Conservation (phyloP, 2,329 filamentous ascomycete genomes). For the Nigrograna mackinnonii region DNA sequence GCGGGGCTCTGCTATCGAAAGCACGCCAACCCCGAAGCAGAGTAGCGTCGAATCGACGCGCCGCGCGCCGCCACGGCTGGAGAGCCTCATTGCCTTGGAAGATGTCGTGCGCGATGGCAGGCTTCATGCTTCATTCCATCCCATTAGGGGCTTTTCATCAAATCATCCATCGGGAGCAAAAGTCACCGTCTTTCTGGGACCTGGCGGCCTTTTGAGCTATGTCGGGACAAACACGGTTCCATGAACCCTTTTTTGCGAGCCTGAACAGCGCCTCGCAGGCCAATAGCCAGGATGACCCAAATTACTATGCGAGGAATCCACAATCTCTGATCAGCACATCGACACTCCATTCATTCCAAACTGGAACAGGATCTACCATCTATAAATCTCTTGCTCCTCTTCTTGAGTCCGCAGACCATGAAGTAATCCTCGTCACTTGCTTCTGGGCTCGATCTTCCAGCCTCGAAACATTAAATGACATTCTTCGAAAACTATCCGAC, state of each 20-base stretch:
- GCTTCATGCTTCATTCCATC: too few relatives aligned
- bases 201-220: too few relatives aligned
- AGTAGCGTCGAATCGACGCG: too few relatives aligned
- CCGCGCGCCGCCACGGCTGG: too few relatives aligned
- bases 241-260: constrained; percentile 29
- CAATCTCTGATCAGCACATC: constrained; percentile 38
- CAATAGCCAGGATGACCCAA: constrained; percentile 37
- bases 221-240: constrained; percentile 8
- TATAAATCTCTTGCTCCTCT: constrained; percentile 60
- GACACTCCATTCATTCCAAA: constrained; percentile 39
- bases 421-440: constrained; percentile 78
- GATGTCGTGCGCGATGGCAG: too few relatives aligned
- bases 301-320: constrained; percentile 43
- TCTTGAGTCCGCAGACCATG: constrained; percentile 62
- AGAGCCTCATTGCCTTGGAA: too few relatives aligned
- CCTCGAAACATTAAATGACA: constrained; percentile 58
- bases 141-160: too few relatives aligned
- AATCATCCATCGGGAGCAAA: too few relatives aligned
- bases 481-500: constrained; percentile 63
- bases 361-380: constrained; percentile 50
- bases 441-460: constrained; percentile 76
- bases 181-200: too few relatives aligned
- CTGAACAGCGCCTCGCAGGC: constrained; percentile 23
- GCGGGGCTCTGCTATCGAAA: too few relatives aligned
- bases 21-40: too few relatives aligned